Percentiles rank a stretch among this genome's conserved stretches.
Conservation (phyloP, 306 rosid species). For the Lagenaria siceraria region DNA sequence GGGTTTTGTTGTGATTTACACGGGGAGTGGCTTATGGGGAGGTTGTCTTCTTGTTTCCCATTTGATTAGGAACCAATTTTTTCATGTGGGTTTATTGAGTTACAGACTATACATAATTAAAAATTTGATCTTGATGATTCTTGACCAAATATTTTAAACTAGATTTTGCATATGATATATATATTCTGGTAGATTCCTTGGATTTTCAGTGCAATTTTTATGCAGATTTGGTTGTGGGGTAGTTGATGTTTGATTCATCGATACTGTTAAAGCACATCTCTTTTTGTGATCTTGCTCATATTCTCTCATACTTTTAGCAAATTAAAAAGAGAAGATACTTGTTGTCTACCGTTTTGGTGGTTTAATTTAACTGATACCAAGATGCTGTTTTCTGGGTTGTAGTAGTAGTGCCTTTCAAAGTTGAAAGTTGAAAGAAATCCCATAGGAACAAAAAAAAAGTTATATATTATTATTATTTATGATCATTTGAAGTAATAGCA, state of each 20-base stretch:
- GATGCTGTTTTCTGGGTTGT: constrained; percentile 92
- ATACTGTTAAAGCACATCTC: constrained; percentile 14
- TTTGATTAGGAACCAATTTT: constrained; percentile 25
- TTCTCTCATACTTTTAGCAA: constrained; percentile 21
- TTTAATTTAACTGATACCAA: constrained; percentile 72
- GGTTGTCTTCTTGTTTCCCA: constrained; percentile 30
- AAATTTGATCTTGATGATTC: constrained; percentile 41
- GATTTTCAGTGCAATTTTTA: constrained; percentile 39
- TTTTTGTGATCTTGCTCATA: constrained; percentile 45
- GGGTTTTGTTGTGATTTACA: constrained; percentile 62
- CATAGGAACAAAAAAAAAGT: neutral
- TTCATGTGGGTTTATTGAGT: constrained; percentile 35
- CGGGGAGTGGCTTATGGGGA: constrained; percentile 73
- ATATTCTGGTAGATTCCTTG: constrained; percentile 68
- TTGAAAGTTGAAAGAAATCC: neutral
- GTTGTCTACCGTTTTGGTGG: constrained; percentile 92
- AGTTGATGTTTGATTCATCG: constrained; percentile 49
- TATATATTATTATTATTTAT: neutral
- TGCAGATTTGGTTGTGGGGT: constrained; percentile 40
- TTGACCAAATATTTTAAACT: constrained; percentile 31
- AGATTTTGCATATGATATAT: constrained; percentile 23
- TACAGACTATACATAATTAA: constrained; percentile 22
- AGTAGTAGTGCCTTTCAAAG: constrained; percentile 23
- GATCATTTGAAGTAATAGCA: neutral
- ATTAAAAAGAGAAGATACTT: constrained; percentile 58